These are phyloP conservation scores for Basidioascus undulatus DNA, from an alignment of 768 basidiomycete species.

Conservation along the genomic window DNA sequence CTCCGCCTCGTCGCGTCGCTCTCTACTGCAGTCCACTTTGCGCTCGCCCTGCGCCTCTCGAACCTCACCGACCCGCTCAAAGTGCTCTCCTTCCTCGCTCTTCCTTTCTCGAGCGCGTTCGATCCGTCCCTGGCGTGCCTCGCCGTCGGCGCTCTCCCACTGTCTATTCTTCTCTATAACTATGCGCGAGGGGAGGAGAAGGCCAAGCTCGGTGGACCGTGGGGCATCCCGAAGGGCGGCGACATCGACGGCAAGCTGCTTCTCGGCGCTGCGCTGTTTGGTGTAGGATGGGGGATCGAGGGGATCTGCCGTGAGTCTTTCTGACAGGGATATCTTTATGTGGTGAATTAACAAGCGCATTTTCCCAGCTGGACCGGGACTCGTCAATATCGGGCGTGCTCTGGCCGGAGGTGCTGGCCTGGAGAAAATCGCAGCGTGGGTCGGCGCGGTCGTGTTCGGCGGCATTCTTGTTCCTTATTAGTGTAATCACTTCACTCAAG, in stretches of 20 bases:
- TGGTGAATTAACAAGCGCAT: conserved; percentile 4
- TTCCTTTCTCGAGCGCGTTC: conserved; percentile 28
- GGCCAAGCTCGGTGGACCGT: too few relatives aligned
- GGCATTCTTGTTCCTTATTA: conserved; percentile 4
- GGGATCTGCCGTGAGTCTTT: conserved; percentile 35
- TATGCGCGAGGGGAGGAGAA: conserved; percentile 21
- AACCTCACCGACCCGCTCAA: conserved; percentile 28
- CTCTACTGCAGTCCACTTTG: conserved; percentile 28
- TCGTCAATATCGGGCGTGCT: conserved; percentile 34
- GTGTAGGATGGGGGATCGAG: conserved; percentile 35
- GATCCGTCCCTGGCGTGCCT: conserved; percentile 34
- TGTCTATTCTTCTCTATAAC: conserved; percentile 25
- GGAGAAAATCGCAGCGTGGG: conserved; percentile 21
- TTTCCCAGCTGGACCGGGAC: conserved; percentile 31
- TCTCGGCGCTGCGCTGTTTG: conserved; percentile 31
- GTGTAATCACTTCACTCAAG: too few relatives aligned
- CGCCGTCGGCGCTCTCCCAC: conserved; percentile 29
- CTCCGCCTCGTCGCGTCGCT: conserved; percentile 24
- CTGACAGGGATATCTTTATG: neutral
- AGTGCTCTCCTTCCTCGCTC: conserved; percentile 30
- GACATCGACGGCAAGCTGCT: conserved; percentile 27
- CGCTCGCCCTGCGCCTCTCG: conserved; percentile 30
- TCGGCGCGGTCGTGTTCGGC: conserved; percentile 17
- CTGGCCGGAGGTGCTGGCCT: conserved; percentile 21
- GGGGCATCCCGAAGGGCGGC: conserved; percentile 22